phyloP scores from a whole-genome alignment of 257 asterid genomes.

The Forsythia suspensa region DNA sequence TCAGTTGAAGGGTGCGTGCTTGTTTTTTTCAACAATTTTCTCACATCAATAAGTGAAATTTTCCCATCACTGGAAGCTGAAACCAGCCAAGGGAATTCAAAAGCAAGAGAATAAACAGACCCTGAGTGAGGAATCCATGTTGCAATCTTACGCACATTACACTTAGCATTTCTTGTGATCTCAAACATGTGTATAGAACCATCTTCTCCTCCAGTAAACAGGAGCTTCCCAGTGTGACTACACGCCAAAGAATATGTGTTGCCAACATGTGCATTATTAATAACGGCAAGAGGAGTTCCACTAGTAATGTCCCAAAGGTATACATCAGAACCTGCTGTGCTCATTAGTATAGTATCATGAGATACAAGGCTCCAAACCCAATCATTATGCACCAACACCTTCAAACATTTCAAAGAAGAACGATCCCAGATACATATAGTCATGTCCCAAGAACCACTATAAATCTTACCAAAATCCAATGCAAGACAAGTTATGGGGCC shows the following conservation, averaged over 20 bases:
- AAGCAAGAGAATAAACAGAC: conserved; percentile 81
- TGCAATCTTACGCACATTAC: conserved; percentile 50
- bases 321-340: conserved; percentile 74
- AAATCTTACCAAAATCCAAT: conserved; percentile 67
- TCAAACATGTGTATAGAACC: conserved; percentile 94
- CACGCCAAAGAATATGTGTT: conserved; percentile 68
- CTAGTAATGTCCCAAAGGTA: conserved; percentile 69
- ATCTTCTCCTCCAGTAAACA: conserved; percentile 93
- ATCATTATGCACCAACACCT: conserved; percentile 68
- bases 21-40: conserved; percentile 58
- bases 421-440: conserved; percentile 86
- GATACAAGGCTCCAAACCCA: conserved; percentile 98
- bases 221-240: conserved; percentile 85
- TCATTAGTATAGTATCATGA: conserved; percentile 70
- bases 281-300: conserved; percentile 44
- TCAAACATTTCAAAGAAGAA: conserved; percentile 60
- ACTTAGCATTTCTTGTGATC: conserved; percentile 37
- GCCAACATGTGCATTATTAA: conserved; percentile 55
- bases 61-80: conserved; percentile 92
- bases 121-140: conserved; percentile 90
- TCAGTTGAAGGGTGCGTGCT: conserved; percentile 28
- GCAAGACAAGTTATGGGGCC: conserved; percentile 96
- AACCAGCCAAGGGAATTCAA: conserved; percentile 94
- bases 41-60: conserved; percentile 77
- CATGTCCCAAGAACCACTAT: conserved; percentile 99